Percentiles rank a stretch among this genome's conserved stretches.
phyloP scores from a whole-genome alignment of 495 filamentous ascomycete genomes.

The Aspergillus campestris region DNA sequence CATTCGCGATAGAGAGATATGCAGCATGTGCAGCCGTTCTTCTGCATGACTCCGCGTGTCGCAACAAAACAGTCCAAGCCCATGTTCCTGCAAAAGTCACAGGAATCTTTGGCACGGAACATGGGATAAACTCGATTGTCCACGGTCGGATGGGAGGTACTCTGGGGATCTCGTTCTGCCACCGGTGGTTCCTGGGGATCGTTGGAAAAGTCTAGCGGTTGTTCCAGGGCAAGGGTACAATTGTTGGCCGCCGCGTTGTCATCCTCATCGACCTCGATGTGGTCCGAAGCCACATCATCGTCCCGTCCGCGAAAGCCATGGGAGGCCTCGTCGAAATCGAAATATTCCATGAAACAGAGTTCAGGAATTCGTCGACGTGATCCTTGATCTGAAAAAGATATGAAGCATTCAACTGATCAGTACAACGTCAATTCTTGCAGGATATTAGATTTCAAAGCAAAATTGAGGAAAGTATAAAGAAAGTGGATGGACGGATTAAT shows the following conservation, averaged over 20 bases:
- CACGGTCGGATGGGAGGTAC: conserved; percentile 21
- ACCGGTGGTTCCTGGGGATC: conserved; percentile 21
- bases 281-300: conserved; percentile 36
- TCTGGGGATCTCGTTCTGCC: conserved; percentile 15
- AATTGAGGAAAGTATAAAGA: too few species aligned
- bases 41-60: conserved; percentile 56
- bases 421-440: too few species aligned
- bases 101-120: conserved; percentile 47
- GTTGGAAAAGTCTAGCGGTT: conserved; percentile 28
- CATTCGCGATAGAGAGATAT: conserved; percentile 66
- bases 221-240: conserved; percentile 30
- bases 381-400: too few species aligned
- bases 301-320: conserved; percentile 28
- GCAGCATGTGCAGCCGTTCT: conserved; percentile 67
- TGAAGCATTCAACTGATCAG: too few species aligned
- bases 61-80: conserved; percentile 70
- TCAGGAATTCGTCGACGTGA: too few species aligned
- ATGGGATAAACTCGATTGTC: conserved; percentile 38
- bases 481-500: too few species aligned
- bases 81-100: conserved; percentile 61
- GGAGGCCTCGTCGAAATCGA: conserved; percentile 46
- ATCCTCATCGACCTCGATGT: conserved; percentile 28
- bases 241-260: conserved; percentile 28
- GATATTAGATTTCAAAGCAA: too few species aligned
- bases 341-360: conserved; percentile 37